These are phyloP conservation scores for Blepharisma undulans DNA, from an alignment of 169 alveolate genomes.

Conservation along the genomic window DNA sequence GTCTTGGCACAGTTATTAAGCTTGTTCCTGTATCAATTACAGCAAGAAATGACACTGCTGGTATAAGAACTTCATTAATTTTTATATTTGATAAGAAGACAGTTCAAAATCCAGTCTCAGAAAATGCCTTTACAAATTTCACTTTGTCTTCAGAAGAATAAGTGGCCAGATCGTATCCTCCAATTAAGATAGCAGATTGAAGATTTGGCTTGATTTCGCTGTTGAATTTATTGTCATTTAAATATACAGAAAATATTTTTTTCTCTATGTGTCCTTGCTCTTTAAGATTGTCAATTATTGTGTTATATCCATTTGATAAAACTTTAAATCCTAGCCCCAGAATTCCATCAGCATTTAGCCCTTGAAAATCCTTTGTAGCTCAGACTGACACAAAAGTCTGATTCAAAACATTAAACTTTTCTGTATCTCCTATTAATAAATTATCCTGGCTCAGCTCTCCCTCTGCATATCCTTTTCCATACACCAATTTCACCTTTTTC, in stretches of 20 bases:
- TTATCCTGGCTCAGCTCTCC: not conserved
- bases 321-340: slow-evolving; percentile 17
- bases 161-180: slow-evolving; percentile 2
- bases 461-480: not conserved
- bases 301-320: not conserved
- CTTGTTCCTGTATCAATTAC: slow-evolving; percentile 29
- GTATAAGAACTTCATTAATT: not conserved
- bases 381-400: not conserved
- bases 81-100: not conserved
- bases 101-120: slow-evolving; percentile 16
- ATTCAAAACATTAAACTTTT: not conserved
- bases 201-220: not conserved
- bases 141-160: not conserved
- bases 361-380: not conserved
- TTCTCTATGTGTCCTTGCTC: slow-evolving; percentile 21
- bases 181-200: slow-evolving; percentile 11
- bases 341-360: slow-evolving; percentile 1
- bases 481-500: not conserved
- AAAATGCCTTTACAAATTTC: not conserved
- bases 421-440: not conserved
- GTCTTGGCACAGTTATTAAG: not conserved
- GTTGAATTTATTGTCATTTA: not conserved
- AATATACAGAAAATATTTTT: not conserved
- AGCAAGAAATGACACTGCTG: slow-evolving; percentile 1
- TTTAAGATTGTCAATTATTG: not conserved